Base-by-base conservation (phyloP, 1,284 basidiomycete genomes). In the Boletus sp. region DNA sequence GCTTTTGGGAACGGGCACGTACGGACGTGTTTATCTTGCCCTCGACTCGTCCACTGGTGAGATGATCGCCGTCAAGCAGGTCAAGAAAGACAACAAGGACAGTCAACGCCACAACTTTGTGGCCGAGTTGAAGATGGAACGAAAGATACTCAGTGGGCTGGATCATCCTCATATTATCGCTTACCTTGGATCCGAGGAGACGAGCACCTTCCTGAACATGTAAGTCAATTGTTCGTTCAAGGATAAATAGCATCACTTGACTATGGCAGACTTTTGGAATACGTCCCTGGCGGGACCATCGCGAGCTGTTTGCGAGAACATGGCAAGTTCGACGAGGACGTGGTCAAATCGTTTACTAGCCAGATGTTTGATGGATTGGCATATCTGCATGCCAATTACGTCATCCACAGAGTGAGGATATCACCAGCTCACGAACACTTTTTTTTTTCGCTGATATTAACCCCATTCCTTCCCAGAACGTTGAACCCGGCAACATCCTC, bases 51-150 rank as follows among this genome's bases (percentile, higher is more conserved):
- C 93, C 1, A 97, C 94, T 1, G 95, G 95, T 55, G 94, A 98
- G 74, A 95, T 97, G 90, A 94, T 98, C 68, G 96, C 96, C 3
- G 96, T 98, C 64, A 99, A 99, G 77, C 96, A 99, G 76, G 96
- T 98, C 51, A 94, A 97, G 73, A 82, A 95, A 54, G 94, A 96
- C 76, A 89, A 88, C 67, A 88, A 88, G 66, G 92, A 97, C 69
- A 80, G 83, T 18, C 83, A 92, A 7, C 94, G 96, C 68, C 78
- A 84, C 55, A 85, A 83, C 36, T 90, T 96, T 60, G 90, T 98
- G 52, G 88, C 94, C 59, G 93, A 94, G 0, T 78, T 98, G 60
- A 92, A 94, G 73, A 84, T 88, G 60, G 96, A 98, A 77, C 96
- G 94, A 68, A 91, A 94, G 72, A 91, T 94, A 7, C 79, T 98